A percentile compares a stretch with the other conserved stretches of the same genome.
Conservation (phyloP, 116 monocot species). For the Posidonia oceanica region DNA sequence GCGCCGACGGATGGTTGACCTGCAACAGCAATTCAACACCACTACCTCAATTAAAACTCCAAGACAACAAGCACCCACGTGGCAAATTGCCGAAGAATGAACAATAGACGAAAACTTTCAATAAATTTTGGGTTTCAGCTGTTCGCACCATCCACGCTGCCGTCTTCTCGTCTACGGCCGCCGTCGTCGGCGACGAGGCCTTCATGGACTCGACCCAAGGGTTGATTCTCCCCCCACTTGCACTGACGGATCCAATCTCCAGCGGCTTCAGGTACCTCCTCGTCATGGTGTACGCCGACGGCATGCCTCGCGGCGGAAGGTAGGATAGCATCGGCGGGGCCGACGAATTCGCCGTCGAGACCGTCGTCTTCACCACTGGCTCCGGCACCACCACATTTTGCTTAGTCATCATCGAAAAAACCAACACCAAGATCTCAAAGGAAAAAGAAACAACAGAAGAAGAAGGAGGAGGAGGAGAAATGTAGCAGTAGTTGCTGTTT, state of each 20-base stretch:
- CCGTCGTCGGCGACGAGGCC: slow-evolving; percentile 28
- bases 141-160: slow-evolving; percentile 5
- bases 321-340: neutral
- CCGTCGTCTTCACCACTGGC: neutral
- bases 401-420: slow-evolving; percentile 4
- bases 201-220: slow-evolving; percentile 44
- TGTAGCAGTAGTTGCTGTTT: neutral
- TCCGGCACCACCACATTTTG: slow-evolving; percentile 12
- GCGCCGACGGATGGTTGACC: slow-evolving; percentile 51
- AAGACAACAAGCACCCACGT: neutral
- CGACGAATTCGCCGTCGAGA: neutral
- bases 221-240: slow-evolving; percentile 1
- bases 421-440: neutral
- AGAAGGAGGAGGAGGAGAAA: neutral
- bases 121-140: neutral
- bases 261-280: slow-evolving; percentile 5
- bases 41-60: neutral
- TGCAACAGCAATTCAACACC: neutral
- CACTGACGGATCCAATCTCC: neutral
- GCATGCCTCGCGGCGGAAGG: neutral
- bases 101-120: neutral
- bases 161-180: neutral
- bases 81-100: neutral
- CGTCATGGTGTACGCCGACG: neutral
- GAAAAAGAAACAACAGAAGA: neutral